Evolutionary conservation across 129 eudicot species (phyloP), one percentile per base, ranked within the genome.

Genomic region (Scalesia atractyloides): DNA sequence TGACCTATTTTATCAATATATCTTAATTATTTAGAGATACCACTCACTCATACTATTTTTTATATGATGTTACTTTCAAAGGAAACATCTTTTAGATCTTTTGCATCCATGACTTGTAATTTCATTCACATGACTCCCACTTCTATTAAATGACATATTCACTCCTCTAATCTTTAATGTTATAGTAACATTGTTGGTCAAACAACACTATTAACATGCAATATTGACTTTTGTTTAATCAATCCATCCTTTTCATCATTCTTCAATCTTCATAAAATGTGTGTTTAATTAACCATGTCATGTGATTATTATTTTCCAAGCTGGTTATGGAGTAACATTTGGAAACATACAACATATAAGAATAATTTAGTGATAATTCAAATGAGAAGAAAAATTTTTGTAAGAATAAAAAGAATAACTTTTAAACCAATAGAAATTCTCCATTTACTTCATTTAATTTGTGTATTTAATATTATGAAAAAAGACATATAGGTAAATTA

Each of bases 81-180:
- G 20, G 62, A 56, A 56, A 56, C 62, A 56, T 56, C n/a, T 30
- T 20, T 30, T 20, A 9, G 62, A 56, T 18, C 12, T 56, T 56
- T 18, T 2, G 15, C 34, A 3, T 56, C 1, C 62, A 20, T 56
- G 62, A 19, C 33, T 56, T 56, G 20, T 20, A 9, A 54, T 56
- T 56, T 56, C 62, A 16, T 56, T 56, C 62, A 56, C 62, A 56
- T 56, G 62, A 56, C 62, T 20, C 62, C 14, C 34, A 56, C 34
- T 56, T 56, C 9, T 12, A 3, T 19, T 56, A 56, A 56, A 20
- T 56, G 62, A 56, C 62, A 18, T 19, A 20, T 20, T 20, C 62
- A 56, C 34, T 9, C 36, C 34, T 56, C 22, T 10, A 9, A 19
- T 56, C 62, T 56, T 19, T 56, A 20, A 20, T 56, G 34, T 19